Evolutionary conservation across 1,139 yeast species (phyloP), one percentile per base, ranked within the genome.

Genomic region (Kodamaea anthophila): DNA sequence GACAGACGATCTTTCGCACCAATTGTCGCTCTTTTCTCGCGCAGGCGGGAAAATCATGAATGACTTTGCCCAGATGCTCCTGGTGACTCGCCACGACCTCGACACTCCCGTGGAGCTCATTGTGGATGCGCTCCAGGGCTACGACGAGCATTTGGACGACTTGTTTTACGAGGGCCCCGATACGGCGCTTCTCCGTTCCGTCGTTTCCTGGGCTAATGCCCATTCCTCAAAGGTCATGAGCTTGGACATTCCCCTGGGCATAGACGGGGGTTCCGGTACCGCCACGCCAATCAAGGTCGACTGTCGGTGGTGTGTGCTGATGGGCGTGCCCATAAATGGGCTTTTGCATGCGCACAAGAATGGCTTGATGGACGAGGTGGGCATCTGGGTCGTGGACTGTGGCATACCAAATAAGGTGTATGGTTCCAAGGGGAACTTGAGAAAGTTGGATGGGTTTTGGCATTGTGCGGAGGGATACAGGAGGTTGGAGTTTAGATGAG

Each of bases 201-300:
- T 81, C 14, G 67, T 84, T 16, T 56, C 56, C 11, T 87, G 96
- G 95, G 74, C 83, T 38, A 81, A 82, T 40, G 60, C 60, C 29
- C 49, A 49, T 9, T 58, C 59, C 26, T 58, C 69, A 6, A 70
- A 74, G 28, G 58, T 78, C 9, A 59, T 84, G 61, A 81, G 94
- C 0, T 53, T 87, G 15, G 95, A 86, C 46, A 73, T 84, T 19
- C 93, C 95, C 3, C 72, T 88, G 0, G 96, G 96, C 5, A 64
- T 83, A 24, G 95, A 86, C 47, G 81, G 93, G 6, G 85, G 94
- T 4, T 77, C 93, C 0, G 96, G 95, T 6, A 67, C 77, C 4
- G 47, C 58, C 3, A 51, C 51, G 36, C 57, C 54, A 23, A 41
- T 65, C 28, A 47, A 47, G 20, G 44, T 64, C 14, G 47, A 47